A percentile compares a stretch with the other conserved stretches of the same genome.
phyloP scores from a whole-genome alignment of 2,329 filamentous ascomycete species.

The Paraphoma chrysanthemicola region DNA sequence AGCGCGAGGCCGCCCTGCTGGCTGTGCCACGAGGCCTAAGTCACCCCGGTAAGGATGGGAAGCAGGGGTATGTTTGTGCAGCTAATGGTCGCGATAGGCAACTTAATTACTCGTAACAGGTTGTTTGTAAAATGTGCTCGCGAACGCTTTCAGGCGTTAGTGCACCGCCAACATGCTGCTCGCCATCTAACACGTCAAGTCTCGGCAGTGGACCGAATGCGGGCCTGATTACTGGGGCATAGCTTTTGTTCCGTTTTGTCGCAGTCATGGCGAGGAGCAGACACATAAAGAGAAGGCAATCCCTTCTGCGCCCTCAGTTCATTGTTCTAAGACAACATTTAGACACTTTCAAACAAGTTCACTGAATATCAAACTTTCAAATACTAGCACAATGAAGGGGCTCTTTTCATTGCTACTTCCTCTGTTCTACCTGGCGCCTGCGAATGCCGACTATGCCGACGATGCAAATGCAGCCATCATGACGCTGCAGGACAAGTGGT shows the following conservation, averaged over 20 bases:
- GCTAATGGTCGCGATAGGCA: constrained; percentile 13
- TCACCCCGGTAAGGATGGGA: constrained; percentile 12
- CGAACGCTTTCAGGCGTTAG: constrained; percentile 10
- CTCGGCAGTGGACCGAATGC: constrained; percentile 17
- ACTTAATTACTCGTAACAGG: constrained; percentile 17
- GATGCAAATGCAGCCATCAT: constrained; percentile 37
- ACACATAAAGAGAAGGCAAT: constrained; percentile 25
- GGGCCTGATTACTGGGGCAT: constrained; percentile 14
- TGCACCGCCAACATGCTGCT: constrained; percentile 13
- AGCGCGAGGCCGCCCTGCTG: constrained; percentile 18
- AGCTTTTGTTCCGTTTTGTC: constrained; percentile 19
- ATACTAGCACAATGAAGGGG: constrained; percentile 27
- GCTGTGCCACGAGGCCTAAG: constrained; percentile 21
- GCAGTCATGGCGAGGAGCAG: constrained; percentile 13
- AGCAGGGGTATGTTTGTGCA: constrained; percentile 12
- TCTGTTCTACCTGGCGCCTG: constrained; percentile 16
- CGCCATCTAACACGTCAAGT: constrained; percentile 22
- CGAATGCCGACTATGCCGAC: constrained; percentile 31
- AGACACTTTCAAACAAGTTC: not conserved
- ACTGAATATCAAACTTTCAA: not conserved
- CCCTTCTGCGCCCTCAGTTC: constrained; percentile 10
- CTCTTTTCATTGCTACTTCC: constrained; percentile 17
- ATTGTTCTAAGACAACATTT: not conserved
- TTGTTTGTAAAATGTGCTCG: constrained; percentile 23
- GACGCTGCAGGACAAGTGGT: constrained; percentile 41